These are phyloP conservation scores for Syncephalis plumigaleata DNA, from an alignment of 371 early-diverging fungal genomes.

Conservation along the genomic window DNA sequence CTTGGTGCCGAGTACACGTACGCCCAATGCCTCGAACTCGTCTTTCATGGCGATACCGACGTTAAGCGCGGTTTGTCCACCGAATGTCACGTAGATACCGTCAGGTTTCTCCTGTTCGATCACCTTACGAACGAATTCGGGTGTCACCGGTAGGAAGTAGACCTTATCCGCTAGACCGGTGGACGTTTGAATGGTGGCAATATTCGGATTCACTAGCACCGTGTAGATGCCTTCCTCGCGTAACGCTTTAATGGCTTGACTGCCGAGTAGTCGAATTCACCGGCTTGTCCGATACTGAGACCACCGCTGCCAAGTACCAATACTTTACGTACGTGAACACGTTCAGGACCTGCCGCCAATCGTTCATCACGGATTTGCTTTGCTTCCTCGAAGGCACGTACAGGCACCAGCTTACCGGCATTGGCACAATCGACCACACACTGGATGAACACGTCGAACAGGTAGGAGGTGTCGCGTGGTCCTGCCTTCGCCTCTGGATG, in stretches of 20 bases:
- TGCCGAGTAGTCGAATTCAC: constrained; percentile 97
- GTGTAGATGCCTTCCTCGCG: constrained; percentile 90
- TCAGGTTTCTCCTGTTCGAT: constrained; percentile 85
- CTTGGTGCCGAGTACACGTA: constrained; percentile 84
- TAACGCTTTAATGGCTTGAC: constrained; percentile 86
- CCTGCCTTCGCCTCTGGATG: constrained; percentile 97
- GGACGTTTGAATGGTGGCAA: constrained; percentile 93
- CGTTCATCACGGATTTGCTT: constrained; percentile 10
- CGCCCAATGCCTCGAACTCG: constrained; percentile 68
- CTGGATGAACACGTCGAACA: constrained; percentile 84
- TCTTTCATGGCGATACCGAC: constrained; percentile 76
- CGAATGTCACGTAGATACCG: constrained; percentile 88
- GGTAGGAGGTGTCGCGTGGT: constrained; percentile 88
- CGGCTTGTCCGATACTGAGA: constrained; percentile 93
- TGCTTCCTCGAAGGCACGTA: constrained; percentile 49
- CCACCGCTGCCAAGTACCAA: constrained; percentile 94
- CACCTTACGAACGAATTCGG: constrained; percentile 84
- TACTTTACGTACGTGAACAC: constrained; percentile 35
- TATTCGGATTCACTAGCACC: constrained; percentile 88
- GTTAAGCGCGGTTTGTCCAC: constrained; percentile 91
- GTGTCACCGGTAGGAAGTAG: constrained; percentile 87
- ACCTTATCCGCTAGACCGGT: constrained; percentile 88
- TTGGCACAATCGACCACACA: constrained; percentile 51
- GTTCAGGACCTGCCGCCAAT: neutral
- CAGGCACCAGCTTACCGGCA: constrained; percentile 48